Conservation (phyloP, 495 filamentous ascomycete species). For the Hyaloscypha hepaticicola region DNA sequence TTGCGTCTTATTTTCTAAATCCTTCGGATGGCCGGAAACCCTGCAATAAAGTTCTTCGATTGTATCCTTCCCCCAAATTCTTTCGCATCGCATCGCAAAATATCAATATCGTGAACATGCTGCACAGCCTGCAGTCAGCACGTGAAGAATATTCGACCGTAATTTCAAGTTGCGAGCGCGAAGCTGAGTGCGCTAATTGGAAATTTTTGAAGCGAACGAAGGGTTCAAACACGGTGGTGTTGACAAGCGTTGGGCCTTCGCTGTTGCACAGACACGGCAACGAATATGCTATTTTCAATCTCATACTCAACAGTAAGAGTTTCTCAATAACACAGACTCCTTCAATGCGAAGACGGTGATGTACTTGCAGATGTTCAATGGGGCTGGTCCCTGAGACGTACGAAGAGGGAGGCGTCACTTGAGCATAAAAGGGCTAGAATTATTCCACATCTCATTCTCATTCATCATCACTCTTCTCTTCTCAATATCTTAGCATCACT, state of each 20-base stretch:
- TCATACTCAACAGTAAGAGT: not conserved
- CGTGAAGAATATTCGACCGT: not conserved
- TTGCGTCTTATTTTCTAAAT: not conserved
- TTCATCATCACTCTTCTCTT: not conserved
- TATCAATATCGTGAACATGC: not conserved
- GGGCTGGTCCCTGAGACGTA: not conserved
- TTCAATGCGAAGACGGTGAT: not conserved
- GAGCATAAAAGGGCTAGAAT: slow-evolving; percentile 12
- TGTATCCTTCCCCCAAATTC: not conserved
- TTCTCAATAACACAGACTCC: not conserved
- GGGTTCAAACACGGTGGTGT: not conserved
- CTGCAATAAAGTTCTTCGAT: not conserved
- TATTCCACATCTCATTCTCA: slow-evolving; percentile 8
- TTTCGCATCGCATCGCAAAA: slow-evolving; percentile 7
- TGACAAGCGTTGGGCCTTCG: not conserved
- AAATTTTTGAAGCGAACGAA: not conserved
- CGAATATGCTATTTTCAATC: not conserved
- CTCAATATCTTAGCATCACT: not conserved
- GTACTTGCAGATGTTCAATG: not conserved
- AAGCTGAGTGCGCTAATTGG: not conserved
- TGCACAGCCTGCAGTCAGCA: not conserved
- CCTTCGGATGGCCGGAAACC: not conserved
- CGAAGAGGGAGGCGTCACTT: not conserved
- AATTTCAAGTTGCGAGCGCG: not conserved
- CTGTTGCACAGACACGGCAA: not conserved